Evolutionary conservation across 2,329 filamentous ascomycete species (phyloP).

Genomic region (Talaromyces sp.): DNA sequence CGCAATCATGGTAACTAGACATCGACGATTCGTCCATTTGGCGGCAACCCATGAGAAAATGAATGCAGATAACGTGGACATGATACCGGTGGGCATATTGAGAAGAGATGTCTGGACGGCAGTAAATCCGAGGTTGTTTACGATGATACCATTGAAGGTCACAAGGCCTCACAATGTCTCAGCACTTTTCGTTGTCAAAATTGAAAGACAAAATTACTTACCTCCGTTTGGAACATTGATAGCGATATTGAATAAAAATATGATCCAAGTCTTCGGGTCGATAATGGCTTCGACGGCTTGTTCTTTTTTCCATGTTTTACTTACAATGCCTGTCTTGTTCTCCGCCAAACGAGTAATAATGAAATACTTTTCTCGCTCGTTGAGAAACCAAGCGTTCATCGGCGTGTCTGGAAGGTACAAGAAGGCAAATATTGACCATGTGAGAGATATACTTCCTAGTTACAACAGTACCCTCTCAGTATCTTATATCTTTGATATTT

Average conservation of each 20-base stretch:
- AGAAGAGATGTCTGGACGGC: constrained; percentile 35
- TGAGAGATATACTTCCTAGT: constrained; percentile 41
- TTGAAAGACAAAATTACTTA: not conserved
- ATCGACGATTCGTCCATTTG: constrained; percentile 29
- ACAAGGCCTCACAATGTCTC: constrained; percentile 27
- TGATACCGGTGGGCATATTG: constrained; percentile 36
- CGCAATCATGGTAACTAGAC: constrained; percentile 31
- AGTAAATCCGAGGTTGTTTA: constrained; percentile 38
- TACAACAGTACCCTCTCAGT: not conserved
- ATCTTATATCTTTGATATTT: no score
- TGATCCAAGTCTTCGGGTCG: constrained; percentile 39
- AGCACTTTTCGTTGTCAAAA: not conserved
- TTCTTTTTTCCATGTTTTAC: constrained; percentile 29
- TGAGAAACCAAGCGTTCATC: constrained; percentile 56
- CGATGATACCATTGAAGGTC: constrained; percentile 40
- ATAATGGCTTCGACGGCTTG: constrained; percentile 32
- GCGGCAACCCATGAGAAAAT: constrained; percentile 31
- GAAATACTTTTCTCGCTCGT: constrained; percentile 50
- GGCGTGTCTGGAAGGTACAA: constrained; percentile 44
- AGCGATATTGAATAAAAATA: constrained; percentile 33
- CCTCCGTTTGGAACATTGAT: constrained; percentile 37
- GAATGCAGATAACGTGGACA: constrained; percentile 33
- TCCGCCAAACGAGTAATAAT: constrained; percentile 40
- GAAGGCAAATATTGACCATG: constrained; percentile 51
- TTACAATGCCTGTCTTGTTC: constrained; percentile 40